phyloP scores from a whole-genome alignment of 192 early-diverging fungal genomes.

The Coemansia sp. region DNA sequence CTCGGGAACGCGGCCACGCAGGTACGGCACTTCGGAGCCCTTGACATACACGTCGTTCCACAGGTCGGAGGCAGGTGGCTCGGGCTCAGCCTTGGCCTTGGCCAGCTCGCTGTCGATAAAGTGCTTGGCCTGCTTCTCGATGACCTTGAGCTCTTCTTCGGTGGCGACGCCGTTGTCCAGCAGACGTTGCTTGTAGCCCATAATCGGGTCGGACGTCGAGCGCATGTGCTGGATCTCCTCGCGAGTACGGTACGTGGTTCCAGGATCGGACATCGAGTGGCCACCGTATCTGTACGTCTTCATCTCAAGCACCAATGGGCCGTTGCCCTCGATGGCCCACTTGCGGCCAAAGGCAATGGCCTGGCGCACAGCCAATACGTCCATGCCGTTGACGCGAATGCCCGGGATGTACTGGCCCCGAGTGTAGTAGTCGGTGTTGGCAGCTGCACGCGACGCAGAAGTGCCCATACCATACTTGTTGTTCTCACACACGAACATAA shows the following conservation, averaged over 20 bases:
- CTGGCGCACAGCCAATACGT: constrained; percentile 87
- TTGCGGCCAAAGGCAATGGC: constrained; percentile 83
- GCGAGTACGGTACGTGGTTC: constrained; percentile 98
- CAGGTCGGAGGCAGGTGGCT: constrained; percentile 69
- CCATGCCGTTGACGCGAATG: constrained; percentile 90
- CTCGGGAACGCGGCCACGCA: constrained; percentile 83
- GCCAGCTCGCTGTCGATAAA: constrained; percentile 83
- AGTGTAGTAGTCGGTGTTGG: constrained; percentile 91
- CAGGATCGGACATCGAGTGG: constrained; percentile 99
- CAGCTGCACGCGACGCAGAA: constrained; percentile 81
- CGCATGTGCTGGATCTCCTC: constrained; percentile 99
- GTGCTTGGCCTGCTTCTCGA: constrained; percentile 88
- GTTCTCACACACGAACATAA: constrained; percentile 97
- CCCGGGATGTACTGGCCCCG: constrained; percentile 97
- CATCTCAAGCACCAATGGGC: constrained; percentile 92
- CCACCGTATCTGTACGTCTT: constrained; percentile 99
- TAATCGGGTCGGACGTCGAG: constrained; percentile 89
- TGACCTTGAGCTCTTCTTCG: constrained; percentile 88
- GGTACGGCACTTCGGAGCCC: constrained; percentile 65
- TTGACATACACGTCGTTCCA: constrained; percentile 81
- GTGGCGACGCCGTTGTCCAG: constrained; percentile 65
- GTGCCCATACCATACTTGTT: constrained; percentile 99
- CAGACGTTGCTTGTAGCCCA: constrained; percentile 81
- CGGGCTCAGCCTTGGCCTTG: constrained; percentile 74
- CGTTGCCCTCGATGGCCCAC: constrained; percentile 77